These are phyloP conservation scores for Monosporascus sp. DNA, from an alignment of 2,329 filamentous ascomycete species.

Conservation along the genomic window DNA sequence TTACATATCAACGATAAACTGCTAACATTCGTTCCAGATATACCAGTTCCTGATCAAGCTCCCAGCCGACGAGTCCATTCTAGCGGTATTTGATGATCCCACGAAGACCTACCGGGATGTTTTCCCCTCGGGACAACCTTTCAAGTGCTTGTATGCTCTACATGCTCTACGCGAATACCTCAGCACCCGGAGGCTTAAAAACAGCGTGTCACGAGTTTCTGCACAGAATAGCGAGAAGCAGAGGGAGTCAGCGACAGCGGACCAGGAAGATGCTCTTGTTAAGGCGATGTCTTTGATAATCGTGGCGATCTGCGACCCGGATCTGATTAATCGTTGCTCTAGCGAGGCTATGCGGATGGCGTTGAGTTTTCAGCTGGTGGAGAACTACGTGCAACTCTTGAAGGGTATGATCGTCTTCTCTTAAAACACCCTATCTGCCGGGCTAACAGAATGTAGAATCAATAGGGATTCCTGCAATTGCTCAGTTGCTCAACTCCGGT, in stretches of 20 bases:
- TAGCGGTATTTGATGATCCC: constrained; percentile 52
- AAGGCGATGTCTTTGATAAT: constrained; percentile 50
- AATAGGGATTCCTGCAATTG: constrained; percentile 10
- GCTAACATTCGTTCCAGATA: constrained; percentile 40
- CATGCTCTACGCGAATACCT: constrained; percentile 62
- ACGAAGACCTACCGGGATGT: constrained; percentile 51
- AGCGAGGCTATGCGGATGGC: constrained; percentile 39
- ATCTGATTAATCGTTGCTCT: constrained; percentile 41
- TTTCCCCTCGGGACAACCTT: constrained; percentile 65
- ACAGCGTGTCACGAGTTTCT: constrained; percentile 18
- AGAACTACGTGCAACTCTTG: constrained; percentile 50
- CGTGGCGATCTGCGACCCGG: constrained; percentile 53
- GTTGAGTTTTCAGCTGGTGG: constrained; percentile 49
- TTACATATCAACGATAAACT: not conserved
- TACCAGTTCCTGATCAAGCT: constrained; percentile 66
- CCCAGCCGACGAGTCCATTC: constrained; percentile 59
- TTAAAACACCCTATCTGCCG: not conserved
- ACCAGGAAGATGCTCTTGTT: constrained; percentile 30
- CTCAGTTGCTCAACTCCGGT: constrained; percentile 14
- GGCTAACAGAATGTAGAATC: constrained; percentile 21
- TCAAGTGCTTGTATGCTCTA: constrained; percentile 68
- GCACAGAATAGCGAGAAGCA: constrained; percentile 14
- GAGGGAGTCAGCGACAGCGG: constrained; percentile 14
- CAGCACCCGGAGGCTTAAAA: constrained; percentile 29
- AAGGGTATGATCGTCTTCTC: constrained; percentile 35